Percentiles rank a stretch among this genome's conserved stretches.
Conservation (phyloP, 345 rosid species). For the Citrus sp. region DNA sequence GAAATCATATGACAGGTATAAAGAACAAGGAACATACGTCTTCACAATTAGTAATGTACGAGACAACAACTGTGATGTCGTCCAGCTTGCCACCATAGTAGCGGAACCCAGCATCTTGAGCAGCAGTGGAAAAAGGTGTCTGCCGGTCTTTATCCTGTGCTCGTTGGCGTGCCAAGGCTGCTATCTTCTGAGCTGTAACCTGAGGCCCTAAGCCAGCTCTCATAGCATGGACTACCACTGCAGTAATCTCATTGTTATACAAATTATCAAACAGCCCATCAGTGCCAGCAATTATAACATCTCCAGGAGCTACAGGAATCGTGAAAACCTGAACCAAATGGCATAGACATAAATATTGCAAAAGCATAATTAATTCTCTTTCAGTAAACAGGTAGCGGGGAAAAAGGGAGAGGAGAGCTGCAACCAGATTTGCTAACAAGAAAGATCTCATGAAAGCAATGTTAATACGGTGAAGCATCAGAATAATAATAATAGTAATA, state of each 20-base stretch:
- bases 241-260: conserved; percentile 94
- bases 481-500: too few species aligned
- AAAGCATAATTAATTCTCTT: background rate
- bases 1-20: background rate
- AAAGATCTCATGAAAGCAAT: background rate
- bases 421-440: background rate
- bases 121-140: conserved; percentile 97
- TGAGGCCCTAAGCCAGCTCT: conserved; percentile 90
- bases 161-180: conserved; percentile 92
- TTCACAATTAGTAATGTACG: conserved; percentile 53
- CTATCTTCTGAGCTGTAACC: conserved; percentile 95
- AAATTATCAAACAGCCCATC: conserved; percentile 96
- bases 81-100: conserved; percentile 99
- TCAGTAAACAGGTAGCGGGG: background rate
- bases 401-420: background rate
- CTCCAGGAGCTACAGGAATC: conserved; percentile 87
- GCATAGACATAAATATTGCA: background rate
- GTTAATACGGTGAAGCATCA: background rate
- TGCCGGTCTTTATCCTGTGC: conserved; percentile 92
- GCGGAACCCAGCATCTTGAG: conserved; percentile 96
- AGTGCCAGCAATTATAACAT: conserved; percentile 84
- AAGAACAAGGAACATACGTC: conserved; percentile 27
- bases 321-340: conserved; percentile 62
- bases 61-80: conserved; percentile 97
- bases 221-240: conserved; percentile 87